Conservation (phyloP, 1,284 basidiomycete genomes). For the Malassezia furfur region DNA sequence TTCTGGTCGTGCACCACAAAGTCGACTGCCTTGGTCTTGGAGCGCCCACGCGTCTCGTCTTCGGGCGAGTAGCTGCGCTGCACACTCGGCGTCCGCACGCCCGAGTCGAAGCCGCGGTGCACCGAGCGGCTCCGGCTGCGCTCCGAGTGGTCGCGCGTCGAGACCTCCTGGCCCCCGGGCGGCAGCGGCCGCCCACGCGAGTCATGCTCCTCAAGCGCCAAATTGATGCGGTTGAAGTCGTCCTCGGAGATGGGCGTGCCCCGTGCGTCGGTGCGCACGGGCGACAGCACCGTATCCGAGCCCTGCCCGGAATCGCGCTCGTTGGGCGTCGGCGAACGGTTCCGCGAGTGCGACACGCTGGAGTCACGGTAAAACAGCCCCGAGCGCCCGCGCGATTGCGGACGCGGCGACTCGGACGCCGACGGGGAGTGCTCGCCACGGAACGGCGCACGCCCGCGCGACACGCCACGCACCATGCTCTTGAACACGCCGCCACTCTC, state of each 20-base stretch:
- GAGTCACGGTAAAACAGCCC: not conserved
- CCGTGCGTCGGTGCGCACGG: not conserved
- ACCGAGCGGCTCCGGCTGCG: not conserved
- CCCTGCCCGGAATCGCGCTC: not conserved
- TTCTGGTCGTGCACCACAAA: constrained; percentile 18
- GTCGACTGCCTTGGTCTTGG: constrained; percentile 13
- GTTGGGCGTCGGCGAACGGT: not conserved
- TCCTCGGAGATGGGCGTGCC: constrained; percentile 3
- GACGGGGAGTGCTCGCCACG: not conserved
- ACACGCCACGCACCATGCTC: constrained; percentile 17
- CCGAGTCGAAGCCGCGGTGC: not conserved
- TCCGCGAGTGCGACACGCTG: not conserved
- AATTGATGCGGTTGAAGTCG: constrained; percentile 6
- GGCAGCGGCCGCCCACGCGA: not conserved
- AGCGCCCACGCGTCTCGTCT: constrained; percentile 20
- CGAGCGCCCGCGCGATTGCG: not conserved
- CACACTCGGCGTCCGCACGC: not conserved
- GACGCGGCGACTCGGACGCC: not conserved
- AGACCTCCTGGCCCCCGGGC: not conserved
- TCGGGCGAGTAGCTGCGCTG: not conserved
- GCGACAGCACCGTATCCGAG: not conserved
- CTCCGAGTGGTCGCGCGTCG: constrained; percentile 4
- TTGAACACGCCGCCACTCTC: constrained; percentile 7
- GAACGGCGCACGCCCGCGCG: constrained; percentile 4
- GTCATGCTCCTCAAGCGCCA: constrained; percentile 5